Percentiles rank a stretch among this genome's conserved stretches.
Evolutionary conservation across 2,329 filamentous ascomycete species (phyloP).

Genomic region (Colletotrichum sp.): DNA sequence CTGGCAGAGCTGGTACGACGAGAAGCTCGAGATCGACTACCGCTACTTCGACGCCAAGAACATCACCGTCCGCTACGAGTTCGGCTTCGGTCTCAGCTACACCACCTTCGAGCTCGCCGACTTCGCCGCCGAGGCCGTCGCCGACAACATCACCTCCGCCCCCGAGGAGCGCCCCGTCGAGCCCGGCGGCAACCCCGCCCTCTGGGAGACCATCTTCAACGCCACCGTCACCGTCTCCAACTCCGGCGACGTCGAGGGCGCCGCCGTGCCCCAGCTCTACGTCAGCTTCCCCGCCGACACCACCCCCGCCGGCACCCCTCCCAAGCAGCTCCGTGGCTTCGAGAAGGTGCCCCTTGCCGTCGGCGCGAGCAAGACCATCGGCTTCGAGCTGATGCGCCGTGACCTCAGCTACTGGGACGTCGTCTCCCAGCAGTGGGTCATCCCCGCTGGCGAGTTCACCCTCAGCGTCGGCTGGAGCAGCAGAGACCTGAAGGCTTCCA

Average conservation of each 20-base stretch:
- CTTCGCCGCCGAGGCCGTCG: constrained; percentile 24
- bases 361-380: constrained; percentile 43
- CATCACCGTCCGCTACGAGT: constrained; percentile 67
- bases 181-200: constrained; percentile 61
- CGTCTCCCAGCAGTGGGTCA: constrained; percentile 44
- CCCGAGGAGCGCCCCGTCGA: constrained; percentile 32
- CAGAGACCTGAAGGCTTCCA: constrained; percentile 18
- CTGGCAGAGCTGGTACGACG: constrained; percentile 58
- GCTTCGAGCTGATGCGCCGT: constrained; percentile 51
- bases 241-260: constrained; percentile 52
- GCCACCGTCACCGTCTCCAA: constrained; percentile 55
- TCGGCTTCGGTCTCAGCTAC: constrained; percentile 74
- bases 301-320: constrained; percentile 48
- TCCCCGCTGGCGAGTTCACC: constrained; percentile 35
- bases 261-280: constrained; percentile 61
- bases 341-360: constrained; percentile 50
- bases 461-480: constrained; percentile 36
- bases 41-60: constrained; percentile 66
- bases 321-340: constrained; percentile 55
- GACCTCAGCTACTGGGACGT: constrained; percentile 56
- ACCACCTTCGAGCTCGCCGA: constrained; percentile 62
- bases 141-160: constrained; percentile 28
- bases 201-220: constrained; percentile 57
- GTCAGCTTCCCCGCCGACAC: constrained; percentile 43
- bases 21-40: constrained; percentile 73